phyloP scores from a whole-genome alignment of 495 filamentous ascomycete species.

The Stereocaulon alpinum region DNA sequence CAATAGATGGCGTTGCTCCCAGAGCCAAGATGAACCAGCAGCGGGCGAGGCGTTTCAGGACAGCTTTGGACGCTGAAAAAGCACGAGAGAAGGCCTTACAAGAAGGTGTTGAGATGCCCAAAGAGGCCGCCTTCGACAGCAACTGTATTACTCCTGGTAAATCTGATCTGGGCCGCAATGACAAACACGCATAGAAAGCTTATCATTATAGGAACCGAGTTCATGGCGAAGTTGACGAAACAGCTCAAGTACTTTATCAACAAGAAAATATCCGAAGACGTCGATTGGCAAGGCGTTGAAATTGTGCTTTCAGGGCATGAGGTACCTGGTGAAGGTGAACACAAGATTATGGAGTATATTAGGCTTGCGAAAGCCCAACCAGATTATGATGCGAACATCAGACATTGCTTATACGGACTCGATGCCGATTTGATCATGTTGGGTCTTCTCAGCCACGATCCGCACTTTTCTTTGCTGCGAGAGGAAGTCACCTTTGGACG shows the following conservation, averaged over 20 bases:
- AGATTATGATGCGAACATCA: constrained; percentile 86
- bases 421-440: constrained; percentile 99
- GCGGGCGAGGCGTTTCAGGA: constrained; percentile 88
- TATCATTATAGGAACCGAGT: constrained; percentile 55
- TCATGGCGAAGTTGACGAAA: constrained; percentile 89
- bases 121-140: constrained; percentile 93
- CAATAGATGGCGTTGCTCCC: constrained; percentile 93
- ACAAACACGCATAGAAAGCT: constrained; percentile 1
- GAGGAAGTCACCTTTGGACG: constrained; percentile 98
- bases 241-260: constrained; percentile 98
- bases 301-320: constrained; percentile 96
- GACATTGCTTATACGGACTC: constrained; percentile 94
- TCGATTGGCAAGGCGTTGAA: constrained; percentile 92
- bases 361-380: constrained; percentile 90
- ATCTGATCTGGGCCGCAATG: background rate
- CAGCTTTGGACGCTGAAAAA: constrained; percentile 79
- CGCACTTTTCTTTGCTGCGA: constrained; percentile 92
- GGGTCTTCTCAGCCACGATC: constrained; percentile 91
- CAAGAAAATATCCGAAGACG: constrained; percentile 96
- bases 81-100: constrained; percentile 81
- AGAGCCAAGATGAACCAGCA: constrained; percentile 99
- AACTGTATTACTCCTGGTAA: constrained; percentile 93
- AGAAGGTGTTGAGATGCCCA: constrained; percentile 86
- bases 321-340: constrained; percentile 97
- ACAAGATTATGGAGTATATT: constrained; percentile 99